Percentiles rank a stretch among this genome's conserved stretches.
phyloP scores from a whole-genome alignment of 345 rosid species.

The Eucalyptus regnans region DNA sequence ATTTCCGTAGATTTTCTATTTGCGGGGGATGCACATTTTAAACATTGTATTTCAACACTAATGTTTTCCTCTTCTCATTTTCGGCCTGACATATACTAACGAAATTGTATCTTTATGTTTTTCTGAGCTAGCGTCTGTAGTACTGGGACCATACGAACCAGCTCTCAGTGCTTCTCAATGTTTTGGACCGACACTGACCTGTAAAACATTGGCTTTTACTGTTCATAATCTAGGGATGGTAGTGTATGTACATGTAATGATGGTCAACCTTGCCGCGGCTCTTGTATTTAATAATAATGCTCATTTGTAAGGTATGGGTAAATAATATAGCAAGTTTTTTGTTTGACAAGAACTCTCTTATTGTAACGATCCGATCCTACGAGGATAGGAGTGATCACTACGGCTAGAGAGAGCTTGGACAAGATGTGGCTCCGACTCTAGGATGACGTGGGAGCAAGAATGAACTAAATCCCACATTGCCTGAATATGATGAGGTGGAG shows the following conservation, averaged over 20 bases:
- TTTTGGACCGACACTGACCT: neutral
- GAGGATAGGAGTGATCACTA: too few species aligned
- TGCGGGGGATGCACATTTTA: neutral
- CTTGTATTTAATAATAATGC: neutral
- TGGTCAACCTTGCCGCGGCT: neutral
- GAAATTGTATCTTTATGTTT: neutral
- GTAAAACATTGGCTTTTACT: neutral
- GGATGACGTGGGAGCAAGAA: too few species aligned
- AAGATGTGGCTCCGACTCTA: fast-evolving
- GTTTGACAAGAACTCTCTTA: neutral
- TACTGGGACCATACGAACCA: neutral
- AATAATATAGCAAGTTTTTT: neutral
- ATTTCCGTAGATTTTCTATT: neutral
- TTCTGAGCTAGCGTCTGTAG: neutral
- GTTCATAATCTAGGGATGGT: neutral
- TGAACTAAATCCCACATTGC: too few species aligned
- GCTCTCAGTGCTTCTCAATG: neutral
- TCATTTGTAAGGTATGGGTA: neutral
- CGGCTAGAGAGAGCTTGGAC: fast-evolving
- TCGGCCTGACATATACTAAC: neutral
- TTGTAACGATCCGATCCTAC: fast-evolving
- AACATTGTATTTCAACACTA: neutral
- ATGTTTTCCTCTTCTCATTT: neutral
- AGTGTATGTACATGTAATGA: neutral
- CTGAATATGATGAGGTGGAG: too few species aligned